Conservation (phyloP, 805 yeast species). For the Tetrapisispora namnaoensis region DNA sequence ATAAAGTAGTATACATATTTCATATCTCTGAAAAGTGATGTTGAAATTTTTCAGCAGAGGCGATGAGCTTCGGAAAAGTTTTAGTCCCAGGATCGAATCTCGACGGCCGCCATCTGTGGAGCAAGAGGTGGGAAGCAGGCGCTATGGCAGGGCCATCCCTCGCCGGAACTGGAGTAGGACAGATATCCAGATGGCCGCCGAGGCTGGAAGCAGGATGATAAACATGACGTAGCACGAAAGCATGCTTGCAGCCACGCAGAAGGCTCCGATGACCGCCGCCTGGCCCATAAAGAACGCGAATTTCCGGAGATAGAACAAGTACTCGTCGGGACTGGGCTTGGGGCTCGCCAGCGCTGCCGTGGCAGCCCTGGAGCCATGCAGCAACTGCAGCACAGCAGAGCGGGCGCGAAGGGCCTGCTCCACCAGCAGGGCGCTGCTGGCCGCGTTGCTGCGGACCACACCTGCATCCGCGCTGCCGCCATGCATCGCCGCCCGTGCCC, state of each 20-base stretch:
- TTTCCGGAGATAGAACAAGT: not conserved
- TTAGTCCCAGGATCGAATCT: not conserved
- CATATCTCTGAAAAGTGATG: not conserved
- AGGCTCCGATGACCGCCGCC: not conserved
- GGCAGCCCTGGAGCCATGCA: not conserved
- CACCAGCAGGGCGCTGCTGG: not conserved
- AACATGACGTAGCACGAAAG: not conserved
- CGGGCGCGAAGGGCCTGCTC: slow-evolving; percentile 1
- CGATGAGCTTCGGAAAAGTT: not conserved
- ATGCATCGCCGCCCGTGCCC: not conserved
- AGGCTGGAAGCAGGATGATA: not conserved
- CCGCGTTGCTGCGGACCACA: not conserved
- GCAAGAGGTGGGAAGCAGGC: not conserved
- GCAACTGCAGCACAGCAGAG: not conserved
- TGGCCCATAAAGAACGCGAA: slow-evolving; percentile 1
- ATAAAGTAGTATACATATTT: too few species aligned
- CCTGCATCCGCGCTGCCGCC: not conserved
- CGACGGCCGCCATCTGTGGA: too few species aligned
- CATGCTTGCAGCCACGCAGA: not conserved
- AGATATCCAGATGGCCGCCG: not conserved
- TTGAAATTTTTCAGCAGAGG: not conserved
- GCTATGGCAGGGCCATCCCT: not conserved
- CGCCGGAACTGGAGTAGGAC: not conserved
- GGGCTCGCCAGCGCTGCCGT: not conserved
- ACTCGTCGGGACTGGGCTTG: not conserved